A percentile compares a stretch with the other conserved stretches of the same genome.
Conservation (phyloP, 305 asterid species). For the Fraxinus xanthoxyloides region DNA sequence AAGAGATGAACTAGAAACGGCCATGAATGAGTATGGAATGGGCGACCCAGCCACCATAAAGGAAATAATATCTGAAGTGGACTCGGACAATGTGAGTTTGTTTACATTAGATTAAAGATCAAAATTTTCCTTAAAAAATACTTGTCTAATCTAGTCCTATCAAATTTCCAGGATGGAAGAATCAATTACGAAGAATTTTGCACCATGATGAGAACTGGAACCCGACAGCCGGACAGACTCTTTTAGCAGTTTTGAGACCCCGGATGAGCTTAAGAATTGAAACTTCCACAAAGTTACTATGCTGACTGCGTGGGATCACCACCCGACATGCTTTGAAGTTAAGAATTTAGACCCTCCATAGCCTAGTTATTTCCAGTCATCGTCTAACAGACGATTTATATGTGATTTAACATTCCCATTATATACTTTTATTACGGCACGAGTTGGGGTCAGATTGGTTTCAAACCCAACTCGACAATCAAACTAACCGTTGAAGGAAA, state of each 20-base stretch:
- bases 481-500: no score
- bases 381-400: background rate
- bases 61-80: conserved; percentile 85
- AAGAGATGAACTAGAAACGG: conserved; percentile 71
- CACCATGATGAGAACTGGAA: conserved; percentile 85
- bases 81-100: conserved; percentile 65
- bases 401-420: background rate
- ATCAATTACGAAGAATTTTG: conserved; percentile 84
- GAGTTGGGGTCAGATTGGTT: no score
- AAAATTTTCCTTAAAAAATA: background rate
- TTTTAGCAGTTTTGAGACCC: conserved; percentile 31
- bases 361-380: background rate
- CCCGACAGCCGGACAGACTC: conserved; percentile 46
- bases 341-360: background rate
- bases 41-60: conserved; percentile 58
- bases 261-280: background rate
- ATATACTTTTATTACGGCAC: no score
- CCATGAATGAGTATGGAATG: conserved; percentile 73
- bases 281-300: background rate
- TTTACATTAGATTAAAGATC: background rate
- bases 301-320: background rate
- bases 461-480: no score
- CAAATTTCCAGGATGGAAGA: conserved; percentile 66
- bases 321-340: background rate
- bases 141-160: conserved; percentile 4